Evolutionary conservation across 176 grass and related monocot species (phyloP), one percentile per base, ranked within the genome.

Genomic region (Typha latifolia): DNA sequence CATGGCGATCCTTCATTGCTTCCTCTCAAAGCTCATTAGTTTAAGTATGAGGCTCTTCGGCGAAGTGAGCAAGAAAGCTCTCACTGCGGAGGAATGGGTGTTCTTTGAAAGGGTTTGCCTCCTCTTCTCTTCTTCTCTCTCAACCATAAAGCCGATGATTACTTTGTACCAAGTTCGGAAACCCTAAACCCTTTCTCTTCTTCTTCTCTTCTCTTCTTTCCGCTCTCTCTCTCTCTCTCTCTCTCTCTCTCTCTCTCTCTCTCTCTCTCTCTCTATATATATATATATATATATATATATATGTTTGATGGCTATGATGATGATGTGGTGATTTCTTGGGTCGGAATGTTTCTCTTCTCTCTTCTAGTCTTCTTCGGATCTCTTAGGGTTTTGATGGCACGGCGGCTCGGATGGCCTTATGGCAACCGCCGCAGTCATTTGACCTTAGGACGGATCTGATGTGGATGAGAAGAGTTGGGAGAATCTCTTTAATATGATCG

Each of bases 11-110:
- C 5, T 43, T 9, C 5, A 3, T 3, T 29, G 5, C 37, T 43
- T 43, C 37, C 8, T 10, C 5, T 10, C 7, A 10, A 43, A 43
- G 5, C 37, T 43, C 37, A 10, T 43, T 43, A 43, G 37, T 43
- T 43, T 43, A 43, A 43, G 37, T 61, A 59, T 2, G 77, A 90
- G 7, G 55, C 86, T 34, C 83, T 29, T 80, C 12, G 67, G 63
- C 16, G 68, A 77, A 14, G 61, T 62, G 6, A 19, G 23, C 12
- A 62, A 12, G 50, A 61, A 53, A 59, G 43, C 61, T 9, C 37
- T 43, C 37, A 0, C 5, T 21, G 53, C 16, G 10, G 53, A 21
- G 53, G 53, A 59, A 59, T 21, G 53, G 53, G 53, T 59, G 53
- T 22, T 59, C 1, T 22, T 59, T 12, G 53, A 59, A 21, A 59